A percentile compares a stretch with the other conserved stretches of the same genome.
These are phyloP conservation scores for Funneliformis geosporum DNA, from an alignment of 192 early-diverging fungal species.

Conservation along the genomic window DNA sequence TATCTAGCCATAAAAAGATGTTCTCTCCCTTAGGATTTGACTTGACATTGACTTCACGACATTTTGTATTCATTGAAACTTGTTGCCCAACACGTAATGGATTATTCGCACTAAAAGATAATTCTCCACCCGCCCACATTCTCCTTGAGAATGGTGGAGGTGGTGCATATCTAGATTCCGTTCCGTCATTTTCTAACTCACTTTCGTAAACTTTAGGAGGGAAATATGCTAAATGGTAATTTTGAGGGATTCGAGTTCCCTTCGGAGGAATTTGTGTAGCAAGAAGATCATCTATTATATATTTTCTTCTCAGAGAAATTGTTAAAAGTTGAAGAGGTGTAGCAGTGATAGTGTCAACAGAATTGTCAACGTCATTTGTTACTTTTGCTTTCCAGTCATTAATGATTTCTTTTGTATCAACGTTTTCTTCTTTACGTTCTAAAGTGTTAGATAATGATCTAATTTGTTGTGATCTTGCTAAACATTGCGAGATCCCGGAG, in stretches of 20 bases:
- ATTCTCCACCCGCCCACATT: slow-evolving; percentile 87
- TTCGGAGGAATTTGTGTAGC: neutral
- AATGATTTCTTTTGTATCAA: neutral
- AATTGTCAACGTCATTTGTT: neutral
- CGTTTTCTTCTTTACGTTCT: neutral
- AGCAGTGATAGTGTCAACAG: neutral
- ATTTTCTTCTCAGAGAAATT: slow-evolving; percentile 14
- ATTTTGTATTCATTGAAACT: slow-evolving; percentile 57
- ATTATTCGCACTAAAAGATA: slow-evolving; percentile 60
- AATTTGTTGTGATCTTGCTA: neutral
- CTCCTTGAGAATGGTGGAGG: slow-evolving; percentile 74
- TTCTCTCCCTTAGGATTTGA: slow-evolving; percentile 51
- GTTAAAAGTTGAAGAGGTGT: slow-evolving; percentile 16
- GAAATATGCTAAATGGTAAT: slow-evolving; percentile 79
- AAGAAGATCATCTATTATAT: neutral
- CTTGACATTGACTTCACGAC: slow-evolving; percentile 60
- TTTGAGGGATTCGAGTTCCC: slow-evolving; percentile 62
- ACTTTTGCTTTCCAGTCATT: slow-evolving; percentile 13
- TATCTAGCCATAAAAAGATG: slow-evolving; percentile 71
- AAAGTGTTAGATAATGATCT: neutral
- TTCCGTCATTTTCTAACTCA: slow-evolving; percentile 79
- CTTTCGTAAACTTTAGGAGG: slow-evolving; percentile 67
- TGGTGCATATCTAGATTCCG: slow-evolving; percentile 73
- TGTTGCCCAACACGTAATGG: slow-evolving; percentile 65
- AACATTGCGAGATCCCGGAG: neutral